Evolutionary conservation across 2,329 filamentous ascomycete species (phyloP), one percentile per base, ranked within the genome.

Genomic region (Aspergillus awamori): DNA sequence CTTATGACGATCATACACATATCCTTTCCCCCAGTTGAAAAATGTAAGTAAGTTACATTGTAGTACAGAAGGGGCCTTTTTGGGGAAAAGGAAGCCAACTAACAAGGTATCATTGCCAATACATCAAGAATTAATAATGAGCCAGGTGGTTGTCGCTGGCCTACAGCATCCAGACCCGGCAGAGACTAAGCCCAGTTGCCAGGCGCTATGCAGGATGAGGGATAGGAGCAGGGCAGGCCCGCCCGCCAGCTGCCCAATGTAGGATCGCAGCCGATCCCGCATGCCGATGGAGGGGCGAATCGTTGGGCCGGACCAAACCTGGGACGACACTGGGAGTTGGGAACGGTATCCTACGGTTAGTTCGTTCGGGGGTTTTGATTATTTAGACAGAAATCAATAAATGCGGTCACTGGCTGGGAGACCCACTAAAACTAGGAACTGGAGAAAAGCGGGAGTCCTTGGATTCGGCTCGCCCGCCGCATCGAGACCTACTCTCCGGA

Each of bases 241-340:
- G 62, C 60, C 59, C 60, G 47, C 60, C 55, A 59, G 53, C 51
- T 66, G 38, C 62, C 64, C 28, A 53, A 61, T 63, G 43, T 51
- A 52, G 63, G 59, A 63, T 59, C 53, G 55, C 43, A 61, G 38
- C 61, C 56, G 61, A 62, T 56, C 59, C 48, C 33, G 53, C 28
- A 24, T 20, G 39, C 54, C 49, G 57, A 60, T 58, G 55, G 30
- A 54, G 24, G 56, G 51, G 36, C 33, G 33, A 51, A 57, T 55
- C 52, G 45, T 24, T 49, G 45, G 45, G 45, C 33, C 33, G 36
- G 39, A 39, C 10, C 49, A 61, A 36, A 45, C 45, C 15, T 26
- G 24, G 22, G 45, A 51, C 47, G 7, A 53, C 17, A 15, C 39
- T 41, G n/a, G 22, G n/a, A 54, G 8, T 54, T 54, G 33, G 52